Evolutionary conservation across 163 green algal genomes (phyloP), one percentile per base, ranked within the genome.

Genomic region (Prototheca wickerhamii): DNA sequence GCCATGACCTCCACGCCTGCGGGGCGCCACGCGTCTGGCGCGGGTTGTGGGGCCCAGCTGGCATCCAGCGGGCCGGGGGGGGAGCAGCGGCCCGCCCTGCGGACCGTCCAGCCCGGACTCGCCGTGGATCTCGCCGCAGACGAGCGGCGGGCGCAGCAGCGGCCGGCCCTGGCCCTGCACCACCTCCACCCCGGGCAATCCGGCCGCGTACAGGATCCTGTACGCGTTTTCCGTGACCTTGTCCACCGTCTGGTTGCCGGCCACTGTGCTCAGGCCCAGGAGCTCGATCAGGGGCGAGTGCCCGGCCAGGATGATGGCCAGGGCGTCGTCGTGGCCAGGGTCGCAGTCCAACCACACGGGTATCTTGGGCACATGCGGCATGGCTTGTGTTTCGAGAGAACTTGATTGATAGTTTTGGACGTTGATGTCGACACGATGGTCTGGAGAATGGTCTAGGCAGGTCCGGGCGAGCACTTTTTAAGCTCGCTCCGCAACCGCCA

Each of bases 91-190:
- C 4, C 71, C 76, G 23, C 83, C 86, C 23, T 71, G 34, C 2
- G 70, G 76, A 2, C 81, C 76, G 69, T 95, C 89, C 33, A 96
- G 69, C 1, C 90, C 90, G 3, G 61, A 83, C 21, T 90, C 75
- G 2, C 90, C 90, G 58, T 96, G 90, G n/a, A 96, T 95, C 64
- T 95, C 86, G 35, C 87, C 73, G 64, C 87, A 95, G 3, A 84
- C 63, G 33, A 85, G 43, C 2, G 78, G 64, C 6, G 61, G 4
- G 18, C 66, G 60, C 46, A 78, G 34, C 21, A 78, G 40, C 20
- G 71, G 71, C 25, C 25, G 51, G 6, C 23, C 21, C 5, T 69
- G 61, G 35, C 71, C 65, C 12, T 32, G n/a, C 10, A 78, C 66
- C 25, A 78, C 71, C 6, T 67, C 59, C 32, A 88, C 67, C 31